Evolutionary conservation across 2,329 filamentous ascomycete species (phyloP).

Genomic region (Xylaria sp.): DNA sequence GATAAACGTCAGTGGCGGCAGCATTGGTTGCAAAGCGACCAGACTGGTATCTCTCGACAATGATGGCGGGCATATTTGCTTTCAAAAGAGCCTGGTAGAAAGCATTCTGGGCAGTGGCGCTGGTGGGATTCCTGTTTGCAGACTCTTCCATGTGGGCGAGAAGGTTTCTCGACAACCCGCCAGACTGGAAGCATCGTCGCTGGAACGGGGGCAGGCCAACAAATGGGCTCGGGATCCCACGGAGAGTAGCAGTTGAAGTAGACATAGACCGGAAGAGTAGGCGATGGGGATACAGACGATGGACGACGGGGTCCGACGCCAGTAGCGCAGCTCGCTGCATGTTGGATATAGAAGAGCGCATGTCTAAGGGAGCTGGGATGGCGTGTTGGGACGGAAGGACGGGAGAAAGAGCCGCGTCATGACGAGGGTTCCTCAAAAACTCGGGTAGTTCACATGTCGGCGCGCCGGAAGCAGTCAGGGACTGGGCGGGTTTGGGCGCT

Average conservation of each 20-base stretch:
- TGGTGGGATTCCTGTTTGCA: constrained; percentile 91
- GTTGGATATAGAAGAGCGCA: constrained; percentile 49
- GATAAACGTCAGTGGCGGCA: constrained; percentile 81
- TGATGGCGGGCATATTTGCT: constrained; percentile 92
- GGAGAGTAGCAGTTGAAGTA: constrained; percentile 41
- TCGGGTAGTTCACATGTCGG: constrained; percentile 49
- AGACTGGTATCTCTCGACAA: constrained; percentile 89
- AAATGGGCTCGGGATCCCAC: constrained; percentile 37
- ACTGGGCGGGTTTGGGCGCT: constrained; percentile 28
- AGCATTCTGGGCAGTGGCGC: constrained; percentile 87
- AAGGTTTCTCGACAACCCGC: constrained; percentile 69
- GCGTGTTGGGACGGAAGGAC: constrained; percentile 34
- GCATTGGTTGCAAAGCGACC: constrained; percentile 85
- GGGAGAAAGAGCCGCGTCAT: constrained; percentile 40
- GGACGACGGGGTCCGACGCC: constrained; percentile 47
- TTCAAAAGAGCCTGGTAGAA: constrained; percentile 93
- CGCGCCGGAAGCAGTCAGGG: constrained; percentile 29
- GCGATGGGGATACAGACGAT: constrained; percentile 42
- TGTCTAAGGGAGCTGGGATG: constrained; percentile 47
- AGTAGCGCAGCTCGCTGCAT: constrained; percentile 49
- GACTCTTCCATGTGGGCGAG: constrained; percentile 89
- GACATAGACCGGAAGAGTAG: constrained; percentile 45
- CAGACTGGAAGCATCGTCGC: constrained; percentile 56
- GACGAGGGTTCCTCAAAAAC: constrained; percentile 49
- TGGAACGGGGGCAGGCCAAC: constrained; percentile 40